Evolutionary conservation across 805 yeast genomes (phyloP), one percentile per base, ranked within the genome.

Genomic region (Wickerhamiella parazyma): DNA sequence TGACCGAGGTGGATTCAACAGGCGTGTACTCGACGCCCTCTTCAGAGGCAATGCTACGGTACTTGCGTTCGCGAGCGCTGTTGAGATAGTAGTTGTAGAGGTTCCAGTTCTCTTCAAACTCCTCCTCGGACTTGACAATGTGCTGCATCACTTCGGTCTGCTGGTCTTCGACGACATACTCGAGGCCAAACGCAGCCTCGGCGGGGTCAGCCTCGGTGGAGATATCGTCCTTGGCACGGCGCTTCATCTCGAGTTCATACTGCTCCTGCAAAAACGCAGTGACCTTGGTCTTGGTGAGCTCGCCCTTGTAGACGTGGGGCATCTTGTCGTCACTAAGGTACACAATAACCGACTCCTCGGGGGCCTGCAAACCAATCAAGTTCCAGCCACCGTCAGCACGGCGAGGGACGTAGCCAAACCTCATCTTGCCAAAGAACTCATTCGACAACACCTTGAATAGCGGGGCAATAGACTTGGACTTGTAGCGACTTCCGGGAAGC

Each of bases 401-500:
- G 25, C 53, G 51, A 33, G 56, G 54, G 2, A 57, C 48, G 29
- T 48, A 51, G 19, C 51, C 62, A 37, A 60, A 59, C n/a, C 51
- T 44, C 38, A 52, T 36, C 24, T 49, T 48, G 33, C 57, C 56
- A 33, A 56, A 49, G 45, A 53, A 57, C 45, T 58, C 58, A 8
- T 49, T 50, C 26, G 61, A 55, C 36, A 60, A 49, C 10, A 50
- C 54, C 49, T 57, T 57, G 49, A 55, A 46, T 16, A 60, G 44
- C 6, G 63, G 57, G 10, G 62, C 58, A 14, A 55, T 49, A 14
- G 51, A 46, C 33, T 45, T 41, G 22, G 55, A 35, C 49, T 53
- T 55, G 41, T 53, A 49, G 43, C 49, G 49, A 24, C 47, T 47
- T 25, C 55, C 55, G 12, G 56, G 54, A 3, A 57, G 52, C 50